Evolutionary conservation across 192 early-diverging fungal genomes (phyloP), one percentile per base, ranked within the genome.

Genomic region (Dimargaris cristalligena): DNA sequence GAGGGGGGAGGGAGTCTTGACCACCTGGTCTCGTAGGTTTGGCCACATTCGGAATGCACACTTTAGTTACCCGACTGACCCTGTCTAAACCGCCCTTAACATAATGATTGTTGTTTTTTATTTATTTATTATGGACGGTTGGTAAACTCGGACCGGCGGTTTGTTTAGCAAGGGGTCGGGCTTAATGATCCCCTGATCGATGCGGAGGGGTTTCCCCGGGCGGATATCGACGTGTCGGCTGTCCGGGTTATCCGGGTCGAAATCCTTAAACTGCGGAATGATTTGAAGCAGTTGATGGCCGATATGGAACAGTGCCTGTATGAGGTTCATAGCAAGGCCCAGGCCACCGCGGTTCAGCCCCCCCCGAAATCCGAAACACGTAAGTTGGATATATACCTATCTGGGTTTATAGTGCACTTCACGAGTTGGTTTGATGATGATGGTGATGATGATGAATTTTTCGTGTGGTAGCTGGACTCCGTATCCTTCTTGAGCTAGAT

Each of bases 151-250:
- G n/a, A n/a, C n/a, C n/a, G n/a, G n/a, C n/a, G n/a, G n/a, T n/a
- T n/a, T n/a, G n/a, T n/a, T n/a, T 18, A 58, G 60, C 74, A 80
- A 26, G 69, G 70, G 29, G 73, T 74, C 14, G 74, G 68, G 41
- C 69, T 79, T 59, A 73, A 65, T 11, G 72, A 70, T 14, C 56
- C 72, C 8, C 73, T 87, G 35, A 67, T 83, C 1, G 82, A 84
- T 58, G 1, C 48, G 0, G 71, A 79, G 0, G 82, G 82, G 16
- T 87, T 83, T 60, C 85, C 85, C 9, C 78, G 85, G 28, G 34
- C 72, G 1, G 85, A 87, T 62, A 69, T 87, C 2, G 85, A 87
- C 61, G 71, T 87, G 23, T 71, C 69, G 29, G 65, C 71, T 4
- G 64, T 87, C 20, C 72, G 80, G 44, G 59, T 76, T 48, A 65